These are phyloP conservation scores for Kwoniella botswanensis DNA, from an alignment of 768 basidiomycete genomes.

Conservation along the genomic window DNA sequence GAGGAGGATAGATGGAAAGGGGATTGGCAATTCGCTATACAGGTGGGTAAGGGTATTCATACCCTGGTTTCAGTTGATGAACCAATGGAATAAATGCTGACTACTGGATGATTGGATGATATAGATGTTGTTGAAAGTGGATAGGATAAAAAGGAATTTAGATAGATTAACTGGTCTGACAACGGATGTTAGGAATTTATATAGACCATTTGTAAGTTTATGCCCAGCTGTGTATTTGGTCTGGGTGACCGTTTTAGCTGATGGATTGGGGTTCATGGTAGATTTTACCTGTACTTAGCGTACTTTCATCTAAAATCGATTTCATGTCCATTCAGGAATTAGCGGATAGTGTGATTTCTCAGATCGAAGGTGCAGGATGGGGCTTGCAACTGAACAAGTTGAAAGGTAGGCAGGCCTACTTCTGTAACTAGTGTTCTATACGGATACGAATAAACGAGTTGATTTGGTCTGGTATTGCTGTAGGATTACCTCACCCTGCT, in stretches of 20 bases:
- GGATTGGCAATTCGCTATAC: conserved; percentile 67
- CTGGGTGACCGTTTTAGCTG: background rate
- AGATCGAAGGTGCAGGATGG: conserved; percentile 53
- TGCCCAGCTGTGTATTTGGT: background rate
- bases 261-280: background rate
- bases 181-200: conserved; percentile 51
- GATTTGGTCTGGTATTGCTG: no score
- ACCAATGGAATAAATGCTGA: conserved; percentile 8
- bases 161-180: conserved; percentile 47
- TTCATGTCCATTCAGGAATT: conserved; percentile 26
- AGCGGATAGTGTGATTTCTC: conserved; percentile 30
- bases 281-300: conserved; percentile 34
- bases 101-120: background rate
- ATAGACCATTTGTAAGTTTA: conserved; percentile 49
- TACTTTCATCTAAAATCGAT: conserved; percentile 26
- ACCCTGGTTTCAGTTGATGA: conserved; percentile 13
- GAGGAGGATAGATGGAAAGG: conserved; percentile 63
- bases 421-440: no score
- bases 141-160: conserved; percentile 28
- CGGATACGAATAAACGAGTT: background rate
- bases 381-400: conserved; percentile 46
- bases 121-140: conserved; percentile 32
- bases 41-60: conserved; percentile 53
- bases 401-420: conserved; percentile 28
- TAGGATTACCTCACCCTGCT: conserved; percentile 77